Base-by-base conservation (phyloP, 1,284 basidiomycete genomes). In the Meira nashicola region DNA sequence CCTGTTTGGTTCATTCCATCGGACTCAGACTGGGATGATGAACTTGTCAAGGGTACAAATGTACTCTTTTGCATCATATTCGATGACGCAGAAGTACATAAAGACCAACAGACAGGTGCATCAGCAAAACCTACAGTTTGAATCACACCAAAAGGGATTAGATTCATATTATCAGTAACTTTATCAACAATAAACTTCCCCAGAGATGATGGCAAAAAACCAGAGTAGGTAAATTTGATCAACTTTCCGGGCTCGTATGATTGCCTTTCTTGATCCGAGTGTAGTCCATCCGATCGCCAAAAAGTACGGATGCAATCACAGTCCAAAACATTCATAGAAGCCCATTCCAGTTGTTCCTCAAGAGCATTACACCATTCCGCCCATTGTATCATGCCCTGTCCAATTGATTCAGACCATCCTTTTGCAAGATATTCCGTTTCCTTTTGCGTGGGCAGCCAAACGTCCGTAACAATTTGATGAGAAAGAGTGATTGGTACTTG, bases 311-410 rank as follows among this genome's bases (percentile, higher is more conserved):
- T 38, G 50, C 50, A 53, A 19, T 40, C 43, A 0, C 63, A 52
- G 12, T 55, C 63, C 0, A 67, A 28, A 2, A 63, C 58, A 11
- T 44, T 59, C 11, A 70, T 43, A 1, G 62, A 61, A 2, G 60
- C 50, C 68, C 68, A 70, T 51, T 65, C 68, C 33, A 65, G n/a
- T 1, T 52, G 54, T 46, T 65, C 59, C 12, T 68, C 56, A 8
- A 64, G 21, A 9, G 39, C 43, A 1, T 56, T 49, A 17, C 63
- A 57, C 38, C 49, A 70, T 2, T 39, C 55, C 15, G 39, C 2
- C 63, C 63, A 70, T 33, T 33, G 5, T 57, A 54, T 4, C 39
- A 2, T 28, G 8, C 6, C 54, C 7, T 37, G 51, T 23, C 14
- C 39, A 25, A 9, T 52, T 47, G n/a, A 5, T 15, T 39, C 43